Evolutionary conservation across 768 basidiomycete species (phyloP).

Genomic region (Wakefieldia striispora): DNA sequence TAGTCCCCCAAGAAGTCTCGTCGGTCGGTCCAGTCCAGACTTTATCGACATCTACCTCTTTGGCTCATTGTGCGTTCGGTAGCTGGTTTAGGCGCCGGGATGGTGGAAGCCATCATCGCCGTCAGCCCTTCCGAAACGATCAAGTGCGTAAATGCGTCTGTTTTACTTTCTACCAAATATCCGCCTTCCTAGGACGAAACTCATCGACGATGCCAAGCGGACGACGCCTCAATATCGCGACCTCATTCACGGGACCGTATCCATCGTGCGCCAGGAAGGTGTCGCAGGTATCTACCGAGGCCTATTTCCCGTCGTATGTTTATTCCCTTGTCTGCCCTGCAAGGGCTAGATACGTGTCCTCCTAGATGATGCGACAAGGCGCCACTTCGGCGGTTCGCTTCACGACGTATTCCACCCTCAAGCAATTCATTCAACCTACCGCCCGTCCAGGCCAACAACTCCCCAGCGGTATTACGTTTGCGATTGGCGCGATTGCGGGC

Average conservation of each 20-base stretch:
- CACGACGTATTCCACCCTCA: slow-evolving; percentile 91
- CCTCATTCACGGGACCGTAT: slow-evolving; percentile 76
- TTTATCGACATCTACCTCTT: neutral
- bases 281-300: slow-evolving; percentile 84
- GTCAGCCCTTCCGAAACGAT: slow-evolving; percentile 98
- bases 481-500: slow-evolving; percentile 90
- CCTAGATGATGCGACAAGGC: slow-evolving; percentile 96
- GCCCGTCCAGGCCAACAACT: slow-evolving; percentile 80
- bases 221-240: slow-evolving; percentile 85
- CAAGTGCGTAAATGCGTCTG: slow-evolving; percentile 58
- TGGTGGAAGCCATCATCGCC: slow-evolving; percentile 89
- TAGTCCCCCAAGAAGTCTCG: slow-evolving; percentile 76
- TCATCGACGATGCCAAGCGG: slow-evolving; percentile 91
- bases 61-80: slow-evolving; percentile 10
- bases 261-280: slow-evolving; percentile 85
- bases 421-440: slow-evolving; percentile 87
- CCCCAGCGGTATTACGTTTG: slow-evolving; percentile 88
- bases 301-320: slow-evolving; percentile 85
- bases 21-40: slow-evolving; percentile 48
- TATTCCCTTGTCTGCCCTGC: no score
- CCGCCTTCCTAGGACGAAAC: slow-evolving; percentile 80
- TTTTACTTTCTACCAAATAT: neutral
- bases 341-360: neutral
- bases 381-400: slow-evolving; percentile 97
- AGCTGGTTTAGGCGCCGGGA: slow-evolving; percentile 85